Evolutionary conservation across 306 rosid species (phyloP).

Genomic region (Glycine latifolia): DNA sequence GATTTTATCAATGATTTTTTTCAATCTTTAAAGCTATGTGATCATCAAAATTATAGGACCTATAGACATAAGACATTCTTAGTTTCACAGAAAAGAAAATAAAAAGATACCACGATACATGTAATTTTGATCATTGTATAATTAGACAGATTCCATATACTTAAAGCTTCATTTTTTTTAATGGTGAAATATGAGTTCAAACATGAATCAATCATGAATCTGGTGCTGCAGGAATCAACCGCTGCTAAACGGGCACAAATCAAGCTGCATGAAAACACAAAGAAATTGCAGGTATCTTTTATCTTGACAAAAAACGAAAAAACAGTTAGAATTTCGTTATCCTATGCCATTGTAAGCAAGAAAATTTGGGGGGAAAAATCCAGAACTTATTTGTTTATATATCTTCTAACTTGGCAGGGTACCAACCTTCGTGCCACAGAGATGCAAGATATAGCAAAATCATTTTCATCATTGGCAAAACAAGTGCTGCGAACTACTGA

Average conservation of each 20-base stretch:
- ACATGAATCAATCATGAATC: slow-evolving; percentile 23
- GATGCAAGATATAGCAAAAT: slow-evolving; percentile 81
- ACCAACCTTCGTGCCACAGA: slow-evolving; percentile 63
- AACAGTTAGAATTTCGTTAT: not conserved
- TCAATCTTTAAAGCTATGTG: not conserved
- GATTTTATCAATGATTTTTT: not conserved
- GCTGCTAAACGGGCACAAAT: slow-evolving; percentile 67
- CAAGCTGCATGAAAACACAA: slow-evolving; percentile 77
- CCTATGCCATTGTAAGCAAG: slow-evolving; percentile 16
- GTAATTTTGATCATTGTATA: not conserved
- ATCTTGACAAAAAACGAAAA: not conserved
- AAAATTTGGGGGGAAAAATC: not conserved
- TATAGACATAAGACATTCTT: not conserved
- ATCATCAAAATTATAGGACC: not conserved
- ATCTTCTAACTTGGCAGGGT: slow-evolving; percentile 57
- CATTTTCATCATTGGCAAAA: slow-evolving; percentile 86
- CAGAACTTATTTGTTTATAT: slow-evolving; percentile 3
- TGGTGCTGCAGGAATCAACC: slow-evolving; percentile 65
- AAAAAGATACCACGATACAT: not conserved
- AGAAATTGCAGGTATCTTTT: slow-evolving; percentile 65
- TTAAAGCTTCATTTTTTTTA: slow-evolving; percentile 9
- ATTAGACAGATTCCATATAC: not conserved
- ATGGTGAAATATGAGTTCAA: slow-evolving; percentile 9
- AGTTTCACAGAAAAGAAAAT: not conserved
- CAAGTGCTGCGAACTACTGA: slow-evolving; percentile 71